Evolutionary conservation across 2,329 filamentous ascomycete species (phyloP).

Genomic region (Aspergillus amoenus): DNA sequence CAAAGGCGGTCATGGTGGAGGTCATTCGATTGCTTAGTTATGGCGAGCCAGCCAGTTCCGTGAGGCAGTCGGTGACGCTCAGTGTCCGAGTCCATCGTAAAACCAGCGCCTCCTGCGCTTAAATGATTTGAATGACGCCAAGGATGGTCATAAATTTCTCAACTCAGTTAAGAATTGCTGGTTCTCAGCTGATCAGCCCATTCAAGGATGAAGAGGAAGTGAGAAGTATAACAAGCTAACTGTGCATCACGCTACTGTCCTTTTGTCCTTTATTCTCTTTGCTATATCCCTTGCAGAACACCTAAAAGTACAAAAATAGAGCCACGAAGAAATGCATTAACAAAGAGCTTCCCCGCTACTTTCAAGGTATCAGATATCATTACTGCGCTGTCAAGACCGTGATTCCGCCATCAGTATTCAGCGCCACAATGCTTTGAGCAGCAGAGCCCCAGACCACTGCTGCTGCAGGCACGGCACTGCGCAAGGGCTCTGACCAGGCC

Average conservation of each 20-base stretch:
- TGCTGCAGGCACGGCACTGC: conserved; percentile 70
- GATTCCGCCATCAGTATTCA: conserved; percentile 73
- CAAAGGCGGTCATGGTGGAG: conserved; percentile 15
- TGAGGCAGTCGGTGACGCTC: neutral
- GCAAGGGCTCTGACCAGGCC: conserved; percentile 82
- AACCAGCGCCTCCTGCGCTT: neutral
- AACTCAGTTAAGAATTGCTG: neutral
- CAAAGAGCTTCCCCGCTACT: conserved; percentile 4
- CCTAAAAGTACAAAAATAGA: conserved; percentile 25
- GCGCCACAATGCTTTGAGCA: conserved; percentile 71
- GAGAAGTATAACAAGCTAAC: neutral
- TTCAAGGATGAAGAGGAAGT: neutral
- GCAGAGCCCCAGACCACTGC: conserved; percentile 75
- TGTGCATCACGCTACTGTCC: neutral
- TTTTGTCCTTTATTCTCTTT: conserved; percentile 4
- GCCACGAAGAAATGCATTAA: conserved; percentile 7
- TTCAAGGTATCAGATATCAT: conserved; percentile 32
- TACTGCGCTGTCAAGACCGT: conserved; percentile 65
- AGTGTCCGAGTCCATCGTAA: conserved; percentile 13
- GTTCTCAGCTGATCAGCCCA: neutral
- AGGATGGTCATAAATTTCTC: neutral
- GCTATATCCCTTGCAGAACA: conserved; percentile 12
- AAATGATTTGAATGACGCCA: neutral
- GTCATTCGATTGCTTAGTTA: conserved; percentile 20
- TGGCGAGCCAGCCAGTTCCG: neutral